These are phyloP conservation scores for Ormosia semicastrata DNA, from an alignment of 306 rosid species.

Conservation along the genomic window DNA sequence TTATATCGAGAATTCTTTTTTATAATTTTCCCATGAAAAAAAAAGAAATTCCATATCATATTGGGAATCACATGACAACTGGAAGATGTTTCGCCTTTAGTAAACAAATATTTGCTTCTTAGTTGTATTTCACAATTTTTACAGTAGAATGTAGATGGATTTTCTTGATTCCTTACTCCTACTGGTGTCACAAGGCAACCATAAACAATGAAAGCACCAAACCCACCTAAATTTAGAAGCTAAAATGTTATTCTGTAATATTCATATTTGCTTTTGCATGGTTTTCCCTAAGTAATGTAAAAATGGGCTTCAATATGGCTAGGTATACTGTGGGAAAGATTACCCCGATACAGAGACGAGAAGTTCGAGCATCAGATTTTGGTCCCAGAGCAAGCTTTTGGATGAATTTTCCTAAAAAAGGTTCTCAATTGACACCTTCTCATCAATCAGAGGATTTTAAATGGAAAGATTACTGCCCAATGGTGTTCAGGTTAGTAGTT, in stretches of 20 bases:
- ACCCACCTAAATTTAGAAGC: neutral
- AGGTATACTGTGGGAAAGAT: constrained; percentile 99
- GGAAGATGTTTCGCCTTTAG: constrained; percentile 24
- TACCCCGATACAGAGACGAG: constrained; percentile 94
- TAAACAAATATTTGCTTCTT: constrained; percentile 20
- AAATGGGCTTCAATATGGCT: constrained; percentile 47
- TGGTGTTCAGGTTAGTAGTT: constrained; percentile 89
- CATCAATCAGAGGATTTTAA: constrained; percentile 96
- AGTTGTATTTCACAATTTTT: constrained; percentile 25
- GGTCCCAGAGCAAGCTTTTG: constrained; percentile 99
- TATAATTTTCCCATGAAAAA: neutral
- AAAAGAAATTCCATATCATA: neutral
- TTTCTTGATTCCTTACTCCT: neutral
- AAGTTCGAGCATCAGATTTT: constrained; percentile 87
- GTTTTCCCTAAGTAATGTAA: constrained; percentile 29
- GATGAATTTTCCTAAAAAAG: constrained; percentile 97
- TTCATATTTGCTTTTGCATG: constrained; percentile 13
- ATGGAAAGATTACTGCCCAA: constrained; percentile 99
- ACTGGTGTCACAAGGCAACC: constrained; percentile 7
- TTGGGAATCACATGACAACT: constrained; percentile 20
- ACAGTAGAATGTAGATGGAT: neutral
- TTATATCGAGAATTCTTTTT: neutral
- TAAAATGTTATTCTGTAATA: neutral
- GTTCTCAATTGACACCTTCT: constrained; percentile 93
- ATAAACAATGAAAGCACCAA: neutral